phyloP scores from a whole-genome alignment of 208 protist species.

The Vickermania ingenoplastis region DNA sequence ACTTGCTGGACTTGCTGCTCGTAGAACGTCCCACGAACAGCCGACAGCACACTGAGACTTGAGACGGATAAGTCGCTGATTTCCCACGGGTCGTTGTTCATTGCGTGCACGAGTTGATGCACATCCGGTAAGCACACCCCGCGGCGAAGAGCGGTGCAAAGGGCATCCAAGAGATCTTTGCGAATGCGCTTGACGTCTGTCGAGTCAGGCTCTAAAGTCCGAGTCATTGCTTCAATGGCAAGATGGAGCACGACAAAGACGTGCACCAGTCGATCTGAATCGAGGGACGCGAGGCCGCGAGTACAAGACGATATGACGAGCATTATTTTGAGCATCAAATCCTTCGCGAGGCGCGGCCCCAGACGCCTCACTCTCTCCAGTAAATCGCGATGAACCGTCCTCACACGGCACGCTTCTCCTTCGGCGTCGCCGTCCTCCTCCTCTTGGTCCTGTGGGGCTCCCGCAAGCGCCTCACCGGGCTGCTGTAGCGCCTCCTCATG shows the following conservation, averaged over 20 bases:
- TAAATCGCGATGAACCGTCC: slow-evolving; percentile 31
- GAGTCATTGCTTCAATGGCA: slow-evolving; percentile 27
- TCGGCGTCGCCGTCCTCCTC: neutral
- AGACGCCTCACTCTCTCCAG: slow-evolving; percentile 29
- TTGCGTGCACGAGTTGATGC: slow-evolving; percentile 45
- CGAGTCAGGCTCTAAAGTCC: neutral
- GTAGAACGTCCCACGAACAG: slow-evolving; percentile 2
- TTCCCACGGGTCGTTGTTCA: slow-evolving; percentile 58
- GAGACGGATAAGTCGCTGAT: slow-evolving; percentile 35
- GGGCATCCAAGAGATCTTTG: neutral
- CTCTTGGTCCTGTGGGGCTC: no score
- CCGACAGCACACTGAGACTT: slow-evolving; percentile 50
- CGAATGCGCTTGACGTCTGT: neutral
- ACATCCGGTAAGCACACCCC: slow-evolving; percentile 18
- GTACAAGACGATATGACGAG: slow-evolving; percentile 25
- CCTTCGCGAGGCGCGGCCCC: slow-evolving; percentile 46
- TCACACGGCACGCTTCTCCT: slow-evolving; percentile 10
- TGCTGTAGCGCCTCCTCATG: slow-evolving; percentile 35
- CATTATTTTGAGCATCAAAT: slow-evolving; percentile 66
- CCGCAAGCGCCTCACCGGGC: neutral
- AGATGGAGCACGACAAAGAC: slow-evolving; percentile 70
- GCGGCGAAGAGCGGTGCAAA: neutral
- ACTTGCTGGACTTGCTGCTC: neutral
- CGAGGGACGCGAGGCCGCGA: slow-evolving; percentile 25
- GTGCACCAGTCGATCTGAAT: slow-evolving; percentile 66